These are phyloP conservation scores for Corchorus capsularis DNA, from an alignment of 345 rosid species.

Conservation along the genomic window DNA sequence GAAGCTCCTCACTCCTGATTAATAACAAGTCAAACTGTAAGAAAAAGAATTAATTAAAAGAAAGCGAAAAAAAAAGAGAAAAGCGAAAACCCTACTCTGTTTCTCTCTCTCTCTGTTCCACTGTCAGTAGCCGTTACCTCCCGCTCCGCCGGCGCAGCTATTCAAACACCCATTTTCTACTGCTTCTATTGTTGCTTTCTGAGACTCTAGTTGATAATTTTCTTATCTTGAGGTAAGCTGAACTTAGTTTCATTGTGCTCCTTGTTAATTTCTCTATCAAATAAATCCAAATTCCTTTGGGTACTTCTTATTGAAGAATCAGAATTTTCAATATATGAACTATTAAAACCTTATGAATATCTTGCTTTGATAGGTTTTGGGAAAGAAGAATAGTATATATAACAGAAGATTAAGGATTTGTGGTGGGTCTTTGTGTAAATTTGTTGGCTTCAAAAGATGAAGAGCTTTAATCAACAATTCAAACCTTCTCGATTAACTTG, in stretches of 20 bases:
- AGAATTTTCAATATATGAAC: not conserved
- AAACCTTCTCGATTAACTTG: not conserved
- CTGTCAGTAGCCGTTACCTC: conserved; percentile 10
- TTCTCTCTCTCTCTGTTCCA: not conserved
- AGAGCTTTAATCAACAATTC: not conserved
- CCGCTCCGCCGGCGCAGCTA: not conserved
- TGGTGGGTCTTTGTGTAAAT: not conserved
- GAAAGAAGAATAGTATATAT: not conserved
- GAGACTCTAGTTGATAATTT: not conserved
- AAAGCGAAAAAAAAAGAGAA: not conserved
- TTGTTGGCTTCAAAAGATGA: not conserved
- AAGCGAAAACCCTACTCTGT: conserved; percentile 7
- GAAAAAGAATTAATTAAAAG: not conserved
- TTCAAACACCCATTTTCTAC: not conserved
- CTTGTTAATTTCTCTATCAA: no score
- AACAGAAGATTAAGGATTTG: not conserved
- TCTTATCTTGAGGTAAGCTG: not conserved
- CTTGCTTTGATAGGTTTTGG: not conserved
- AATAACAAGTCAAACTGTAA: not conserved
- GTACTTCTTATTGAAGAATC: not conserved
- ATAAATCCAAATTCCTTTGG: no score
- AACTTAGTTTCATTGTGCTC: not conserved
- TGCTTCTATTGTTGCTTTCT: no score
- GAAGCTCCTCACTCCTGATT: not conserved
- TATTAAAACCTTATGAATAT: not conserved